Evolutionary conservation across 129 eudicot genomes (phyloP), one percentile per base, ranked within the genome.

Genomic region (Kitagawia praeruptora): DNA sequence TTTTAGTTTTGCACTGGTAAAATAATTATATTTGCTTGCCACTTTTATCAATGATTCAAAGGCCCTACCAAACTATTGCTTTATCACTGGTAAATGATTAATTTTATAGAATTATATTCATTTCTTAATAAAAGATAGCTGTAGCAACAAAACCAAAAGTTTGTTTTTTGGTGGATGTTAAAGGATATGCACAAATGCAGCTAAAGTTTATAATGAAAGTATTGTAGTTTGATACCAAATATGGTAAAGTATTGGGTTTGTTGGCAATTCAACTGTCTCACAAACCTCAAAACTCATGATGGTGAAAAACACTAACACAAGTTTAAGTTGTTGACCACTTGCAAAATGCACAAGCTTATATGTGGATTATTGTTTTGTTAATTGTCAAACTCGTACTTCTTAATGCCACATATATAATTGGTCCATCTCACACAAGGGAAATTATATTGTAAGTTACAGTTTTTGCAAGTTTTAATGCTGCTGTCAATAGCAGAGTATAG

Each of bases 231-330:
- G 69, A 75, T 82, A 61, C 81, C 82, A 74, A 31, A 77, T 77
- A 70, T 80, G 82, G 85, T 70, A 4, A 0, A 40, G 76, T 84
- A 61, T 54, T 79, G 81, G 47, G 70, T 74, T 84, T 76, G 83
- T 71, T 80, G 19, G 80, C 84, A 85, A 85, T 87, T 81, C 82
- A 51, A 85, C 91, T 85, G 67, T 89, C 64, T 78, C 92, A 72
- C 92, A 83, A 81, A 80, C 82, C 85, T 83, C 88, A 82, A 86
- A 85, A 79, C 70, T 76, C 88, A 88, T 86, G 83, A 88, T 90
- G 74, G 83, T 64, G 31, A 8, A 79, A 73, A 81, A 70, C 83
- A 70, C 71, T 73, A 78, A 79, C 83, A 80, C 39, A 61, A 74
- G 71, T 79, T 82, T 75, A 70, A 70, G 76, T 80, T 77, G 77